Evolutionary conservation across 2,329 filamentous ascomycete species (phyloP).

Genomic region (Grosmannia huntii): DNA sequence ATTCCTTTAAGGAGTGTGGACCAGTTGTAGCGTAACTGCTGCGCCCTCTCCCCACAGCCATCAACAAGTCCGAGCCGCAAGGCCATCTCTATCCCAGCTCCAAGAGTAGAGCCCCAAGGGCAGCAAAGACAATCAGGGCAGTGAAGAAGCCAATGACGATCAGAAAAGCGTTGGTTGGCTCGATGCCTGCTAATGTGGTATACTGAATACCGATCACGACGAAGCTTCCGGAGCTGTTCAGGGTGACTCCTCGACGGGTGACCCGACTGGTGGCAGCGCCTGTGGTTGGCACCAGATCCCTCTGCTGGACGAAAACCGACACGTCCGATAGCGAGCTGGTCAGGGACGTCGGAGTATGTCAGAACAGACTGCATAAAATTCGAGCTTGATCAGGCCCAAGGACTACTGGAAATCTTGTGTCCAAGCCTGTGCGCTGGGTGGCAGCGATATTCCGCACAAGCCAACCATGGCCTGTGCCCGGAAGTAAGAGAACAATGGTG

Average conservation of each 20-base stretch:
- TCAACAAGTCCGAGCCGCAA: constrained; percentile 61
- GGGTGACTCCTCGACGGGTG: constrained; percentile 40
- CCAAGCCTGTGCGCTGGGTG: constrained; percentile 71
- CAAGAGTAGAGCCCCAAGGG: constrained; percentile 58
- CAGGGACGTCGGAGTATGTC: constrained; percentile 57
- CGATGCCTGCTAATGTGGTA: constrained; percentile 66
- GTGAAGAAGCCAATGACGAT: constrained; percentile 73
- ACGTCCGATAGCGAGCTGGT: constrained; percentile 54
- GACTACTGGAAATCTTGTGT: constrained; percentile 88
- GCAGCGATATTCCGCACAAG: constrained; percentile 60
- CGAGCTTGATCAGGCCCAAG: constrained; percentile 74
- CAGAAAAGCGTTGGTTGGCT: constrained; percentile 73
- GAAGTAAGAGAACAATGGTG: constrained; percentile 75
- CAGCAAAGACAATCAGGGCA: constrained; percentile 58
- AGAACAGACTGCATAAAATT: constrained; percentile 67
- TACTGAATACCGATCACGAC: constrained; percentile 62
- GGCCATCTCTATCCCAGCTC: constrained; percentile 57
- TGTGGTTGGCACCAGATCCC: constrained; percentile 15
- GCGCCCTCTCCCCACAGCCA: constrained; percentile 41
- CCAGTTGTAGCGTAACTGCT: constrained; percentile 79
- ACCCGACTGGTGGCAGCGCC: constrained; percentile 18
- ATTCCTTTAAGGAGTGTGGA: constrained; percentile 74
- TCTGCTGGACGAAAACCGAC: constrained; percentile 60
- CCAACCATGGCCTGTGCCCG: constrained; percentile 75
- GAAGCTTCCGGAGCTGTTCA: constrained; percentile 26